These are phyloP conservation scores for Bipolaris cookei DNA, from an alignment of 2,329 filamentous ascomycete genomes.

Conservation along the genomic window DNA sequence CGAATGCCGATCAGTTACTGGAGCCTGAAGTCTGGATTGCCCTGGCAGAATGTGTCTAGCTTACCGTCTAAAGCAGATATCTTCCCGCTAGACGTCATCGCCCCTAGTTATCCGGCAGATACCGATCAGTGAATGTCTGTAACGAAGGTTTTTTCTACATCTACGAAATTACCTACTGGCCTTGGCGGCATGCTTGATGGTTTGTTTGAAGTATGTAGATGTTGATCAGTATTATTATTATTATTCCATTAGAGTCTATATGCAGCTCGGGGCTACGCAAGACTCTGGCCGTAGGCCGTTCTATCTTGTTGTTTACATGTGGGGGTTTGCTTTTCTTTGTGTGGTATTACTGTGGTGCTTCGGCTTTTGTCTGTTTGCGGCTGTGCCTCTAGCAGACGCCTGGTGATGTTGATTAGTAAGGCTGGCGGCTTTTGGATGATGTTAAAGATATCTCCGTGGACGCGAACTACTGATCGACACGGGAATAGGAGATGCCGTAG, in stretches of 20 bases:
- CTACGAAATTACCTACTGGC: background rate
- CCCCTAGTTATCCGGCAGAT: background rate
- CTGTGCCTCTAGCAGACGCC: too few species aligned
- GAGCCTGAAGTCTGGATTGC: conserved; percentile 4
- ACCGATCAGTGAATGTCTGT: background rate
- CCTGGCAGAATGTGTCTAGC: background rate
- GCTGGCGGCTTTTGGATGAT: background rate
- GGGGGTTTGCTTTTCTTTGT: too few species aligned
- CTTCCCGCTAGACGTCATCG: conserved; percentile 14
- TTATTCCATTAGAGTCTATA: too few species aligned
- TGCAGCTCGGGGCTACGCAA: too few species aligned
- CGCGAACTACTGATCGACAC: background rate
- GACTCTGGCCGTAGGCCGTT: too few species aligned
- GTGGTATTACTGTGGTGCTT: too few species aligned
- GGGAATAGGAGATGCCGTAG: background rate
- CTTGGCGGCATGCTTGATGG: background rate
- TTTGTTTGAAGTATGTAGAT: background rate
- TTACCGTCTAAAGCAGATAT: background rate
- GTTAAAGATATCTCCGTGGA: background rate
- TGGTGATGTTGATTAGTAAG: background rate
- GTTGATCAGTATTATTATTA: too few species aligned
- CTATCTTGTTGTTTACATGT: too few species aligned
- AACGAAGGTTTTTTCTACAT: background rate
- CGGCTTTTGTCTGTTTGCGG: too few species aligned
- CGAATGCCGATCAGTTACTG: conserved; percentile 1